Conservation (phyloP, 169 alveolate species). For the Plasmodium gaboni region DNA sequence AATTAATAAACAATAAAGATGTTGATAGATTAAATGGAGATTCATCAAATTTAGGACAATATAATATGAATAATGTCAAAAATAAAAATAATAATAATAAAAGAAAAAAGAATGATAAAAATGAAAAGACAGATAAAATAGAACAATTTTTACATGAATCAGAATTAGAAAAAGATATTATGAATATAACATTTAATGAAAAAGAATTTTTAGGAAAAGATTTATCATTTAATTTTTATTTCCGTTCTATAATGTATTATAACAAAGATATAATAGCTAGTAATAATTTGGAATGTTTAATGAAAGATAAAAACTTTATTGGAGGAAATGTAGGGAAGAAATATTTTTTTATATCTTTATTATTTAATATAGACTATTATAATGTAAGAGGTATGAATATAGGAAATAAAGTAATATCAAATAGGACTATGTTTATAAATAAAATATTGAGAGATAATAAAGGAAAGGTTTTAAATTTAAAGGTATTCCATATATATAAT, state of each 20-base stretch:
- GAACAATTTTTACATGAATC: constrained; percentile 47
- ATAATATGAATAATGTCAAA: constrained; percentile 14
- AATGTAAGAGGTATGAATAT: constrained; percentile 66
- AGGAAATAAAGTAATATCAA: constrained; percentile 52
- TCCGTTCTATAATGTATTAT: constrained; percentile 18
- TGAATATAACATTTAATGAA: constrained; percentile 45
- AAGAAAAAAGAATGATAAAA: constrained; percentile 29
- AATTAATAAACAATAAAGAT: neutral
- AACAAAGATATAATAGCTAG: neutral
- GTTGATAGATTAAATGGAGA: neutral
- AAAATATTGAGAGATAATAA: constrained; percentile 42
- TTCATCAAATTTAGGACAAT: neutral
- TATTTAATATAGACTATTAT: constrained; percentile 49
- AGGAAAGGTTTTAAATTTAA: constrained; percentile 37
- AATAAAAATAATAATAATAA: constrained; percentile 41
- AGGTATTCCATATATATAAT: constrained; percentile 61
- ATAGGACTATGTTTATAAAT: constrained; percentile 30
- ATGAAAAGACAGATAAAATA: constrained; percentile 64
- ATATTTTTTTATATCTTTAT: constrained; percentile 33
- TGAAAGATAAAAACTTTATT: constrained; percentile 9
- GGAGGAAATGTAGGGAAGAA: constrained; percentile 15
- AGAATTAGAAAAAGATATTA: constrained; percentile 69
- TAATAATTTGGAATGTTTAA: neutral
- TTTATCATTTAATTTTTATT: constrained; percentile 44
- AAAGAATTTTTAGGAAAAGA: constrained; percentile 25